Percentiles rank a stretch among this genome's conserved stretches.
Evolutionary conservation across 176 grass and related monocot species (phyloP).

Genomic region (Secale cereale): DNA sequence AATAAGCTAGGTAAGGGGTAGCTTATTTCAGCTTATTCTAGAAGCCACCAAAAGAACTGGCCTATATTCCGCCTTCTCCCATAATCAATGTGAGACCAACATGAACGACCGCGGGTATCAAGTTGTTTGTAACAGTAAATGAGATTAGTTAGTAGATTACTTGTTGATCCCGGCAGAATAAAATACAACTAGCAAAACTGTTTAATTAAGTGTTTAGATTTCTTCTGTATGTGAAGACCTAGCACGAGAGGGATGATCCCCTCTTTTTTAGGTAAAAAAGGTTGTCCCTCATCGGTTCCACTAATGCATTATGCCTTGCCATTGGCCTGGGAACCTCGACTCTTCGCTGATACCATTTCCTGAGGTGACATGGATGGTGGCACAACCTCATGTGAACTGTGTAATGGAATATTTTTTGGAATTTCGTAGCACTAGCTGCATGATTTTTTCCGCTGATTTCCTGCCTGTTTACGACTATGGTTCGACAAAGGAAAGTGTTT

Average conservation of each 20-base stretch:
- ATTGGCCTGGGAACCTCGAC: conserved; percentile 33
- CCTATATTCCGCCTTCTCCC: too few species aligned
- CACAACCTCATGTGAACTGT: conserved; percentile 1
- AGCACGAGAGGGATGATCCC: background rate
- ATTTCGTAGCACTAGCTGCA: background rate
- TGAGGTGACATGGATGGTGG: conserved; percentile 17
- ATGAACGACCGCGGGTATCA: too few species aligned
- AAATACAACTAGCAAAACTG: too few species aligned
- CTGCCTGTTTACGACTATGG: background rate
- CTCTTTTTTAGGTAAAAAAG: conserved; percentile 25
- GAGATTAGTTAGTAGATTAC: too few species aligned
- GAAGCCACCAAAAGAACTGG: too few species aligned
- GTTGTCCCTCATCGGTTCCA: background rate
- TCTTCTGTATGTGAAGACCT: background rate
- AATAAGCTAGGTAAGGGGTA: too few species aligned
- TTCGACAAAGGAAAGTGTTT: too few species aligned
- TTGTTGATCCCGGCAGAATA: too few species aligned
- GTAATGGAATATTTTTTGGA: conserved; percentile 15
- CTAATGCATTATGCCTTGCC: conserved; percentile 26
- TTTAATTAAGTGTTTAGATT: background rate
- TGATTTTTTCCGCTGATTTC: background rate
- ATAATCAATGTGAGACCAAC: too few species aligned
- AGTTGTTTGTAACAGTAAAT: too few species aligned
- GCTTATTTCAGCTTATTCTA: too few species aligned
- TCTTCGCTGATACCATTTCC: conserved; percentile 18